These are phyloP conservation scores for Eremomyces bilateralis DNA, from an alignment of 495 filamentous ascomycete species.

Conservation along the genomic window DNA sequence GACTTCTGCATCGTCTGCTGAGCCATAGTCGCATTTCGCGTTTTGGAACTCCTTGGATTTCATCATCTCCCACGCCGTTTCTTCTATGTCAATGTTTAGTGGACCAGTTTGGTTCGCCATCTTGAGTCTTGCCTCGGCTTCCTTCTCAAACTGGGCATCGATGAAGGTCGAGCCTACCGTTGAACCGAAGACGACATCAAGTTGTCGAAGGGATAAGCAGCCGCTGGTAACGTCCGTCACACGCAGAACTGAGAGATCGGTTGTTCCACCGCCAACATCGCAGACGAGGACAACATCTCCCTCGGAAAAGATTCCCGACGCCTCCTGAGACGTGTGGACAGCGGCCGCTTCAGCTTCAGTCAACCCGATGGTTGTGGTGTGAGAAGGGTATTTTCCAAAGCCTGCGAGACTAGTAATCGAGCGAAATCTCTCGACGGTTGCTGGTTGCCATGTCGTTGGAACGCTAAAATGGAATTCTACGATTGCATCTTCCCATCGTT, in stretches of 20 bases:
- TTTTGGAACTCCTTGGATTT: slow-evolving; percentile 15
- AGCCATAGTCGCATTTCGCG: slow-evolving; percentile 19
- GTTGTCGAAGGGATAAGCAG: slow-evolving; percentile 17
- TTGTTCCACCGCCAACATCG: slow-evolving; percentile 34
- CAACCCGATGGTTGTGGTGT: slow-evolving; percentile 34
- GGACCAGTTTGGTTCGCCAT: slow-evolving; percentile 5
- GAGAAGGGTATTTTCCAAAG: slow-evolving; percentile 23
- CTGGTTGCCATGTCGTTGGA: slow-evolving; percentile 43
- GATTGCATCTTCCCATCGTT: slow-evolving; percentile 22
- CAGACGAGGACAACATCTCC: slow-evolving; percentile 30
- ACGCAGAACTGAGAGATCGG: slow-evolving; percentile 16
- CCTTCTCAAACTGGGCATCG: slow-evolving; percentile 14
- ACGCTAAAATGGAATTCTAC: slow-evolving; percentile 47
- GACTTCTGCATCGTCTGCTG: slow-evolving; percentile 16
- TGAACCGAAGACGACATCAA: slow-evolving; percentile 21
- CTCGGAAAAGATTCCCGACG: slow-evolving; percentile 15
- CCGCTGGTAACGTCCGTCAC: slow-evolving; percentile 11
- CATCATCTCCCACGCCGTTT: slow-evolving; percentile 17
- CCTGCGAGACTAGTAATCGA: slow-evolving; percentile 27
- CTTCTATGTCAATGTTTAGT: slow-evolving; percentile 9
- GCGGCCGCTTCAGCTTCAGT: slow-evolving; percentile 52
- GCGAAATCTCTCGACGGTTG: slow-evolving; percentile 34
- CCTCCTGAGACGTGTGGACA: slow-evolving; percentile 28
- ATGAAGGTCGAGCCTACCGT: slow-evolving; percentile 15
- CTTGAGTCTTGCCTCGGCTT: slow-evolving; percentile 8